Evolutionary conservation across 2,329 filamentous ascomycete genomes (phyloP).

Genomic region (Colletotrichum eleusines): DNA sequence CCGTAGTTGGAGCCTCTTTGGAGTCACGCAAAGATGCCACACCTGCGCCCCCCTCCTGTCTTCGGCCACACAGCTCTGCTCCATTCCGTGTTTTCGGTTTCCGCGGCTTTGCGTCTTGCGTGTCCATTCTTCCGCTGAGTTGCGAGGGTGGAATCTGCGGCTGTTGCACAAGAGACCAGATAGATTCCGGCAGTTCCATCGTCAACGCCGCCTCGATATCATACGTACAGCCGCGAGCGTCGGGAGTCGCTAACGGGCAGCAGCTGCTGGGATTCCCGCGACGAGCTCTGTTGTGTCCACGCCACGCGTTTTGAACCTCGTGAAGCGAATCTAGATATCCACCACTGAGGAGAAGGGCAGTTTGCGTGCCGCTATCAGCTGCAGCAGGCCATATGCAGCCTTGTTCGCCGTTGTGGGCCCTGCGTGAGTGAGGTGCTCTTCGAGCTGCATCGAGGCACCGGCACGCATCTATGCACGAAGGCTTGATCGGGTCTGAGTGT

Average conservation of each 20-base stretch:
- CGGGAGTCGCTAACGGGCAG: neutral
- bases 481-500: slow-evolving; percentile 1
- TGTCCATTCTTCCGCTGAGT: neutral
- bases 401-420: slow-evolving; percentile 15
- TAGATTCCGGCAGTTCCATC: neutral
- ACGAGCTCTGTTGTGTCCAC: neutral
- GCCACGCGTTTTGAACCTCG: neutral
- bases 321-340: too few species aligned
- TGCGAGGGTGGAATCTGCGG: neutral
- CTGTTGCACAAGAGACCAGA: neutral
- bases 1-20: neutral
- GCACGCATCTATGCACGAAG: slow-evolving; percentile 24
- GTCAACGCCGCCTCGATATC: neutral
- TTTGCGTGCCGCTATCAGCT: slow-evolving; percentile 12
- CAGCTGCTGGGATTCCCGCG: neutral
- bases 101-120: neutral
- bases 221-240: neutral
- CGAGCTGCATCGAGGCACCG: slow-evolving; percentile 25
- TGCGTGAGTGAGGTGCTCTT: slow-evolving; percentile 27
- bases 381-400: slow-evolving; percentile 28
- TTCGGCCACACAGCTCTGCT: neutral
- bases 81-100: neutral
- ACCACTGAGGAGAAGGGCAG: too few species aligned
- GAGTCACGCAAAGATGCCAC: neutral
- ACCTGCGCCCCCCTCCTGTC: neutral